Base-by-base conservation (phyloP, 768 basidiomycete genomes). In the Pisolithus microcarpus region DNA sequence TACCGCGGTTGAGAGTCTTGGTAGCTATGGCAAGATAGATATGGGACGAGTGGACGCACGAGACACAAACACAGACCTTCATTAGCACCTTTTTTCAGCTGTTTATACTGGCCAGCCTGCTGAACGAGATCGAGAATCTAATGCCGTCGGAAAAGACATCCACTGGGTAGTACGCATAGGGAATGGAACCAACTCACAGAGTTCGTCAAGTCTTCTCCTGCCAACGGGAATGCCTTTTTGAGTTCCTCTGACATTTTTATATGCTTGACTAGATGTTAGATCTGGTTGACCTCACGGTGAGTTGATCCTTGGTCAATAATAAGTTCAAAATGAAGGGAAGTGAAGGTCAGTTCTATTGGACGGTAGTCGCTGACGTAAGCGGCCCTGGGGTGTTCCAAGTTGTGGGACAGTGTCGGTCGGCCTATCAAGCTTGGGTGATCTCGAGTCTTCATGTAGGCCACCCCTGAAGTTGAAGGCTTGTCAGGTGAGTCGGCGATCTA, bases 31-130 rank as follows among this genome's bases (percentile, higher is more conserved):
- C 47, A 45, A 40, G 16, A 30, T 38, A 23, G 21, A 8, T n/a
- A 26, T 61, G 15, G 63, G 19, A 24, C 15, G 37, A 15, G 10
- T 40, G 38, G 39, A n/a, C 23, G 45, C 43, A 49, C 50, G 34
- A 15, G 2, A n/a, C n/a, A 8, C 9, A 34, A 16, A 15, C 26
- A 62, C 76, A 34, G 45, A 89, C 91, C 89, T 81, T 99, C 96
- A 71, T 99, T 99, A 39, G 96, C 96, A 54, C 96, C 95, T 75
- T 97, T 97, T 75, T 97, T 98, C 44, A 97, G 74, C 70, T 97
- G 94, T 73, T 97, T 97, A 77, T 95, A 96, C 70, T 93, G 87
- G n/a, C 81, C 76, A 38, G 95, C 94, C 71, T 95, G 90, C 66
- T 96, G 91, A 30, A 96, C 87, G 51, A 98, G 77, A 64, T 98